These are phyloP conservation scores for Phlyctochytrium arcticum DNA, from an alignment of 192 early-diverging fungal genomes.

Conservation along the genomic window DNA sequence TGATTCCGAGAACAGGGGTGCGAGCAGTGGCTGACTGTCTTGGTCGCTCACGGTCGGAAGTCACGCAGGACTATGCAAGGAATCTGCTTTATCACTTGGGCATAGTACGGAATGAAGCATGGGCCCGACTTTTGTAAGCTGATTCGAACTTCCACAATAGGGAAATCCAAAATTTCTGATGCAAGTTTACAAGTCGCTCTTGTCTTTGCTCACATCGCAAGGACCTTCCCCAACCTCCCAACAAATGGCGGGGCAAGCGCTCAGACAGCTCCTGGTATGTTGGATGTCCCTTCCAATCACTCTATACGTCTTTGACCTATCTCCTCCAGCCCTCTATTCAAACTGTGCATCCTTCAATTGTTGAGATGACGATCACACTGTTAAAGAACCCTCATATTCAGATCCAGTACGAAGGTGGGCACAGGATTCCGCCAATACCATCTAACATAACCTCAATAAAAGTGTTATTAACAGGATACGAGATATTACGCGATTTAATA, in stretches of 20 bases:
- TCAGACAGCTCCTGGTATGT: slow-evolving; percentile 49
- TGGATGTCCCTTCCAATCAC: background rate
- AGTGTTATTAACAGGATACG: slow-evolving; percentile 35
- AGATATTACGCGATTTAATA: slow-evolving; percentile 47
- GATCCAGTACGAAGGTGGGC: slow-evolving; percentile 59
- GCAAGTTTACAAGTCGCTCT: slow-evolving; percentile 59
- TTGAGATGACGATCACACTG: slow-evolving; percentile 48
- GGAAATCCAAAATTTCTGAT: slow-evolving; percentile 63
- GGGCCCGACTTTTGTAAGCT: background rate
- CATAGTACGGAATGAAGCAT: slow-evolving; percentile 22
- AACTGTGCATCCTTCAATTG: slow-evolving; percentile 48
- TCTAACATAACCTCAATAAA: background rate
- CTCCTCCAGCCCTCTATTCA: slow-evolving; percentile 44
- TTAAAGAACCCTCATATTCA: slow-evolving; percentile 55
- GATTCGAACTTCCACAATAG: slow-evolving; percentile 22
- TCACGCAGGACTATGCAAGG: slow-evolving; percentile 56
- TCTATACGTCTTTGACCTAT: background rate
- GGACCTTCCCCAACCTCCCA: slow-evolving; percentile 45
- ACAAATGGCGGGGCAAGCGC: slow-evolving; percentile 60
- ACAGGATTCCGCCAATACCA: background rate
- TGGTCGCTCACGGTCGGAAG: slow-evolving; percentile 48
- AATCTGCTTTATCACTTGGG: slow-evolving; percentile 54
- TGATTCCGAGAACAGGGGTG: slow-evolving; percentile 43
- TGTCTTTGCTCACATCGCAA: slow-evolving; percentile 50
- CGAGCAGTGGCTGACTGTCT: slow-evolving; percentile 56